Base-by-base conservation (phyloP, 306 rosid species). In the Sphenostylis stenocarpa region DNA sequence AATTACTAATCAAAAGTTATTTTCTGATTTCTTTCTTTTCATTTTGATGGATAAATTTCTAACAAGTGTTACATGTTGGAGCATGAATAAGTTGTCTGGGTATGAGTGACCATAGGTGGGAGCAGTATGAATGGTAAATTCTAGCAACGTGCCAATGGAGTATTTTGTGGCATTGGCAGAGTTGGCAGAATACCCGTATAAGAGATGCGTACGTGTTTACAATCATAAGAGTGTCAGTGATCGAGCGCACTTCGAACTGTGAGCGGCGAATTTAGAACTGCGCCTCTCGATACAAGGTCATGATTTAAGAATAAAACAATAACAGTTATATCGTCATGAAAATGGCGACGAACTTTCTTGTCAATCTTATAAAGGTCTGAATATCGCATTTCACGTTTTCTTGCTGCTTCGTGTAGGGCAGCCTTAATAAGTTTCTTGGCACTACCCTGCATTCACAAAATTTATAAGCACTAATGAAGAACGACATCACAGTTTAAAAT, bases 371-470 rank as follows among this genome's bases (percentile, higher is more conserved):
- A 81, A 45, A 88, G 96, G 76, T 91, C 96, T 21, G 94, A 86
- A 68, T 86, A 91, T 39, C 98, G 80, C 96, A 90, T 89, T 74
- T 92, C 97, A 76, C 97, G 87, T 77, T 92, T 92, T 67, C 92
- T 87, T 8, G 97, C 97, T 12, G 97, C 97, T 84, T 92, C 97
- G 19, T 92, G 96, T 43, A 92, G 85, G 70, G 97, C 97, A 17
- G 94, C 93, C 91, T 93, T 90, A 10, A 93, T 78, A 26, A 93
- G 98, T 83, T 87, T 86, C 82, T 89, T 90, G 47, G 98, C 98
- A 79, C 90, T 93, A 84, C 98, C 98, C 98, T 93, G 91, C 87
- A 80, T 61, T 41, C 33, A 62, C 79, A 74, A n/a, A 61, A 73
- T 61, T 44, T 52, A 67, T 65, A 66, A 16, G 71, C 66, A 28